Conservation (phyloP, 352 stramenopile genomes). For the Phytophthora agathidicida region DNA sequence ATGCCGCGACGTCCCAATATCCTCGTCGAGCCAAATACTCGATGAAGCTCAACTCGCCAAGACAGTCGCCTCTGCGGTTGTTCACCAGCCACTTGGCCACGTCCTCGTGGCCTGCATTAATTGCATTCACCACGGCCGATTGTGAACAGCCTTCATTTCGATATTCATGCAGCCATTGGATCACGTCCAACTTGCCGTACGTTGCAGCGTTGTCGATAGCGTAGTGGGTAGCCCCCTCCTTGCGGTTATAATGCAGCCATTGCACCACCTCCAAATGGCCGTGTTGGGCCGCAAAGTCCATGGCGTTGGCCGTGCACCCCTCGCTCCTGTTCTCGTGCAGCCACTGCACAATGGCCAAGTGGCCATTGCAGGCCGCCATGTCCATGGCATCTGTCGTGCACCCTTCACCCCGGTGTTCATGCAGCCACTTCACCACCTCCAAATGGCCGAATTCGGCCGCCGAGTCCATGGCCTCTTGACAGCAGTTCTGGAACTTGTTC, state of each 20-base stretch:
- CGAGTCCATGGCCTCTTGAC: conserved; percentile 64
- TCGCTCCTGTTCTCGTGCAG: conserved; percentile 60
- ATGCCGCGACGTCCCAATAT: conserved; percentile 34
- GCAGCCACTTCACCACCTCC: conserved; percentile 62
- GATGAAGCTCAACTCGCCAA: conserved; percentile 38
- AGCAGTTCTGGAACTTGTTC: conserved; percentile 51
- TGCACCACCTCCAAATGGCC: conserved; percentile 65
- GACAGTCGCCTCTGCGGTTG: conserved; percentile 48
- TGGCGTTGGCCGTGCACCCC: conserved; percentile 63
- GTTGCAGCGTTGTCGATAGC: conserved; percentile 69
- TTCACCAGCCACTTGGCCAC: conserved; percentile 62
- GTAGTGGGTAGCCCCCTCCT: conserved; percentile 54
- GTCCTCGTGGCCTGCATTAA: conserved; percentile 53
- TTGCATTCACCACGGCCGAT: conserved; percentile 71
- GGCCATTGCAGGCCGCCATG: conserved; percentile 62
- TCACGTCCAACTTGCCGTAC: conserved; percentile 47
- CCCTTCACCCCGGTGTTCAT: conserved; percentile 48
- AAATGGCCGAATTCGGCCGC: conserved; percentile 70
- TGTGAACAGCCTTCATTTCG: conserved; percentile 70
- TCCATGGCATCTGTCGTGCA: conserved; percentile 77
- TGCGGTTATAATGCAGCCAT: conserved; percentile 61
- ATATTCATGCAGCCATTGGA: conserved; percentile 60
- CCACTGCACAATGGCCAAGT: conserved; percentile 63
- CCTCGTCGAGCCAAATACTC: conserved; percentile 43
- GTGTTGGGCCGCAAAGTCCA: conserved; percentile 68